Percentiles rank a stretch among this genome's conserved stretches.
phyloP scores from a whole-genome alignment of 2,329 filamentous ascomycete species.

The Aspergillus sp. region DNA sequence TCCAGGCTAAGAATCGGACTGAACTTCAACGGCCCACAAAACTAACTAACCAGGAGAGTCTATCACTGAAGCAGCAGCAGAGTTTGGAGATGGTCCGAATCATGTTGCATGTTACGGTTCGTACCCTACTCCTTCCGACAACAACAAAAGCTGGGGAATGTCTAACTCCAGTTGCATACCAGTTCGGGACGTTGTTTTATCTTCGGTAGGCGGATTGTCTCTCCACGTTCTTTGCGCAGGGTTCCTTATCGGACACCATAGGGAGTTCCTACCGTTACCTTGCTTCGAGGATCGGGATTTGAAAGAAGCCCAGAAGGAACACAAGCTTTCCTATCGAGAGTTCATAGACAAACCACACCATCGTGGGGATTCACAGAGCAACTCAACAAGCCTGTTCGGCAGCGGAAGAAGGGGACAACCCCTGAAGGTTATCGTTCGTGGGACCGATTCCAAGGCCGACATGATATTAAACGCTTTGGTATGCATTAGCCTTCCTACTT shows the following conservation, averaged over 20 bases:
- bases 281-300: conserved; percentile 34
- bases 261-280: conserved; percentile 33
- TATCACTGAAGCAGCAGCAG: conserved; percentile 38
- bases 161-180: conserved; percentile 2
- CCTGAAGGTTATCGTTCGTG: conserved; percentile 40
- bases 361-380: conserved; percentile 2
- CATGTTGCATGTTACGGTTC: conserved; percentile 46
- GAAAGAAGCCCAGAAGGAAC: conserved; percentile 22
- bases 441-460: conserved; percentile 41
- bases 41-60: conserved; percentile 7
- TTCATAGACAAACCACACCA: conserved; percentile 23
- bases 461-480: conserved; percentile 49
- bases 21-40: conserved; percentile 9
- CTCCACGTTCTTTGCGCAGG: not conserved
- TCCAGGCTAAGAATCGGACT: conserved; percentile 13
- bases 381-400: conserved; percentile 14
- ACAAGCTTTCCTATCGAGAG: conserved; percentile 25
- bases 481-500: conserved; percentile 12
- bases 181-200: conserved; percentile 37
- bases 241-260: conserved; percentile 17
- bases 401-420: conserved; percentile 28
- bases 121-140: conserved; percentile 14
- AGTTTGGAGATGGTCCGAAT: conserved; percentile 49
- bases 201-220: conserved; percentile 24
- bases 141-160: conserved; percentile 2